Evolutionary conservation across 2,329 filamentous ascomycete genomes (phyloP).

Genomic region (Monosporascus sp.): DNA sequence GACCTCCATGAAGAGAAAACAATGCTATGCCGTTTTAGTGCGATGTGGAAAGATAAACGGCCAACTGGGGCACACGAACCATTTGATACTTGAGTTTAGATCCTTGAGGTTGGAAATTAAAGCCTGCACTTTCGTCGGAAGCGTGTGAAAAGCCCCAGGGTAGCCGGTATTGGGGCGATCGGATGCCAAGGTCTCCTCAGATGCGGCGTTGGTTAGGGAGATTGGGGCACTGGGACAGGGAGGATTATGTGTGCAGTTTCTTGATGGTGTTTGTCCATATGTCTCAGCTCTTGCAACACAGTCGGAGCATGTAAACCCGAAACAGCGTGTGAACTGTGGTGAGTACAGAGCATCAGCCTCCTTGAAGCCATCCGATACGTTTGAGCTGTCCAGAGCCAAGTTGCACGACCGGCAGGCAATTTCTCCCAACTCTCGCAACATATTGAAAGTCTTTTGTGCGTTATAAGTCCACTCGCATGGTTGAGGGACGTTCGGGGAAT

Average conservation of each 20-base stretch:
- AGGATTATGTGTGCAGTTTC: no score
- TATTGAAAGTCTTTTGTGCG: conserved; percentile 31
- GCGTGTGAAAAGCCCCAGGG: no score
- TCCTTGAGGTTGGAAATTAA: conserved; percentile 27
- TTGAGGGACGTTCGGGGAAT: no score
- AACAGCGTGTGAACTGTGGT: conserved; percentile 26
- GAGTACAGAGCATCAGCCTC: conserved; percentile 7
- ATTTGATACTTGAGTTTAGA: conserved; percentile 30
- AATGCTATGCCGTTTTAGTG: conserved; percentile 29
- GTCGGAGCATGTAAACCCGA: no score
- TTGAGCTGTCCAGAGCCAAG: conserved; percentile 16
- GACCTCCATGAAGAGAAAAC: conserved; percentile 47
- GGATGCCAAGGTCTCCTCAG: no score
- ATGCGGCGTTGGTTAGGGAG: no score
- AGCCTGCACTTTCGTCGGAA: conserved; percentile 29
- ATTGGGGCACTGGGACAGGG: no score
- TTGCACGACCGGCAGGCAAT: conserved; percentile 26
- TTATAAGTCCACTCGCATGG: neutral
- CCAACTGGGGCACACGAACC: neutral
- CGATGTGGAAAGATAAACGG: no score
- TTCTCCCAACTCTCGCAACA: conserved; percentile 19
- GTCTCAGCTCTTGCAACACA: no score
- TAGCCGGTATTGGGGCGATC: no score
- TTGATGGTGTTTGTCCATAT: no score
- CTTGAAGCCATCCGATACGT: conserved; percentile 15